Evolutionary conservation across 2,329 filamentous ascomycete species (phyloP).

Genomic region (Neospermospora avenae): DNA sequence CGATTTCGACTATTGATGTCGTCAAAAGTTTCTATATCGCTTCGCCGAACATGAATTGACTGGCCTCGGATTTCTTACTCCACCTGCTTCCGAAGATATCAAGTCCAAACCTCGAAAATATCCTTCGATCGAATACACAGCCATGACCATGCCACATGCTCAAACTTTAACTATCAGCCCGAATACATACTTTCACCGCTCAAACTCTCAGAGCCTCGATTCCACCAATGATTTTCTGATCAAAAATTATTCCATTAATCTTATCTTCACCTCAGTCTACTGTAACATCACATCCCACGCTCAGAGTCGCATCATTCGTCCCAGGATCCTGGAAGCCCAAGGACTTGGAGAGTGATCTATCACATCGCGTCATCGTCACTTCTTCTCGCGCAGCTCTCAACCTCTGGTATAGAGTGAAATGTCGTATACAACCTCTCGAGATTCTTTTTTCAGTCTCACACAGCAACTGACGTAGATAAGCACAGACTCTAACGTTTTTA

Average conservation of each 20-base stretch:
- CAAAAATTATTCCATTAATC: slow-evolving; percentile 3
- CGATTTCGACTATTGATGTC: too few species aligned
- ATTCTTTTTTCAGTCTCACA: background rate
- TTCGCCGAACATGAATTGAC: too few species aligned
- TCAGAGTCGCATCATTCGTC: slow-evolving; percentile 10
- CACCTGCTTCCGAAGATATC: background rate
- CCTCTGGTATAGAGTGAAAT: background rate
- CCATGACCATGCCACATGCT: background rate
- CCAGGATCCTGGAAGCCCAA: slow-evolving; percentile 6
- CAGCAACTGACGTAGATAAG: background rate
- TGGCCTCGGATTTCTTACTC: too few species aligned
- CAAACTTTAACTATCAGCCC: slow-evolving; percentile 1
- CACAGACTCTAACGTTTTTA: background rate
- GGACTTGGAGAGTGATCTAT: slow-evolving; percentile 5
- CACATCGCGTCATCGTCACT: background rate
- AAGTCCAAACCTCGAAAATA: background rate
- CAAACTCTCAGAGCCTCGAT: background rate
- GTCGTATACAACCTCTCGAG: background rate
- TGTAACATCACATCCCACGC: slow-evolving; percentile 3
- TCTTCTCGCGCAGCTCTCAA: background rate
- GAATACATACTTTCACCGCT: background rate
- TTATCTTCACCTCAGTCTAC: slow-evolving; percentile 14
- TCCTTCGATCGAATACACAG: slow-evolving; percentile 1
- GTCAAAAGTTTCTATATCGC: too few species aligned
- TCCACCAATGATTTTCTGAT: slow-evolving; percentile 4